These are phyloP conservation scores for Candida bentonensis DNA, from an alignment of 805 yeast genomes.

Conservation along the genomic window DNA sequence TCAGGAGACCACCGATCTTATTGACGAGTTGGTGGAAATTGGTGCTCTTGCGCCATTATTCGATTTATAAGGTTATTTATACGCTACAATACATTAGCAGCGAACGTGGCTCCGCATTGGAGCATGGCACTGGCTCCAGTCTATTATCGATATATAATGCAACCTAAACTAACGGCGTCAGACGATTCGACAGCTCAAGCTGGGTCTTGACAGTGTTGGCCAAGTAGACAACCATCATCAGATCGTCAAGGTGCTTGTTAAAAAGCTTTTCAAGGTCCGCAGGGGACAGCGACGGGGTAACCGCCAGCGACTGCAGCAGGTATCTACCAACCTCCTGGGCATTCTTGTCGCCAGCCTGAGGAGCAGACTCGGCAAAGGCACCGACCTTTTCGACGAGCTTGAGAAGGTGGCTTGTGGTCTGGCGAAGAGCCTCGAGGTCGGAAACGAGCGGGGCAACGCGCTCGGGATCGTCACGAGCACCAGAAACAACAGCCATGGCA, in stretches of 20 bases:
- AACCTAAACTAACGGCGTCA: constrained; percentile 38
- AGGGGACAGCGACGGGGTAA: constrained; percentile 27
- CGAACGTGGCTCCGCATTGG: too few relatives aligned
- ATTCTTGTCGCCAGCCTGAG: constrained; percentile 11
- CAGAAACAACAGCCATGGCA: constrained; percentile 21
- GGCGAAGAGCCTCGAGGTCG: constrained; percentile 21
- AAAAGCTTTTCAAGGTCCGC: constrained; percentile 45
- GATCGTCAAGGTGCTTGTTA: constrained; percentile 64
- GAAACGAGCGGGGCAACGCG: constrained; percentile 20
- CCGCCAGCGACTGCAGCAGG: constrained; percentile 34
- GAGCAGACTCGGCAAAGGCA: constrained; percentile 19
- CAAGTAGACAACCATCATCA: constrained; percentile 66
- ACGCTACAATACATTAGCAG: not conserved
- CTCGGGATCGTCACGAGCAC: constrained; percentile 20
- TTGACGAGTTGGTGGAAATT: constrained; percentile 22
- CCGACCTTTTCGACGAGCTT: constrained; percentile 26
- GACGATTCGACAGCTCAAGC: constrained; percentile 61
- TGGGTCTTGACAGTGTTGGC: constrained; percentile 77
- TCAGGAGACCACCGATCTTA: constrained; percentile 14
- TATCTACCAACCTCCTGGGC: constrained; percentile 44
- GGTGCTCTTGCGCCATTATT: constrained; percentile 23
- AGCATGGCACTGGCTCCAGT: too few relatives aligned
- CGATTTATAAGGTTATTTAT: constrained; percentile 8
- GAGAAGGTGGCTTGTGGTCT: constrained; percentile 23
- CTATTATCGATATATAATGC: too few relatives aligned